phyloP scores from a whole-genome alignment of 2,329 filamentous ascomycete species.

The Epichloe amarillans region DNA sequence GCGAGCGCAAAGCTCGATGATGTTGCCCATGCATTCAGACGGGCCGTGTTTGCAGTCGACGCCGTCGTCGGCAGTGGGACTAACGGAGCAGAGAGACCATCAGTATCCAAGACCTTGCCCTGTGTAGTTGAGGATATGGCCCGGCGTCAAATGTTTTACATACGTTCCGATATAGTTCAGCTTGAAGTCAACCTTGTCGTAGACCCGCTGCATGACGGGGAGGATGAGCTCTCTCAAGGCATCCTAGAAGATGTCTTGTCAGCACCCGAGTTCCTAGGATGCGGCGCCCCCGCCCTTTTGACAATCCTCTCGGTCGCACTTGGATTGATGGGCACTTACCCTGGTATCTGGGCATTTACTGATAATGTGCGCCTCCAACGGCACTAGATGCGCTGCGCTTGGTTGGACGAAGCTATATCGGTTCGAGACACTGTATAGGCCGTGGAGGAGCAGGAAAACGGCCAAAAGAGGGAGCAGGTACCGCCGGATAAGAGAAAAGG shows the following conservation, averaged over 20 bases:
- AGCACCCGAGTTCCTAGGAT: neutral
- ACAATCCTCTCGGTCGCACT: neutral
- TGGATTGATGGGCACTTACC: conserved; percentile 20
- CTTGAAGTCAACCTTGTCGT: conserved; percentile 78
- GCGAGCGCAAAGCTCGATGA: conserved; percentile 82
- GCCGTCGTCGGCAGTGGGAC: conserved; percentile 61
- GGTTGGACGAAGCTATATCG: neutral
- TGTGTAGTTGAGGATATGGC: no score
- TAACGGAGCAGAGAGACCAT: conserved; percentile 19
- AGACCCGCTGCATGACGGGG: conserved; percentile 71
- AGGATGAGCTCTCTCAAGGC: conserved; percentile 72
- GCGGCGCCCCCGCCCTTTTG: neutral
- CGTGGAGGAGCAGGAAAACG: neutral
- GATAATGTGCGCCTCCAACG: conserved; percentile 92
- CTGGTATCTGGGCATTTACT: conserved; percentile 89
- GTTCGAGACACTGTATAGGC: neutral
- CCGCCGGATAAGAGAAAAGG: conserved; percentile 1
- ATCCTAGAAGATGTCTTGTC: conserved; percentile 29
- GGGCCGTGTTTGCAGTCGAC: conserved; percentile 84
- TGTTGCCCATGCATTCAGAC: conserved; percentile 81
- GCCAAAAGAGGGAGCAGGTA: conserved; percentile 2
- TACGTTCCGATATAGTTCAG: conserved; percentile 81
- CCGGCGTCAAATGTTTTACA: conserved; percentile 13
- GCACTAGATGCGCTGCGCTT: conserved; percentile 36
- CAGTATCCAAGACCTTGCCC: no score